phyloP scores from a whole-genome alignment of 768 basidiomycete species.

The Mycena epipterygia region DNA sequence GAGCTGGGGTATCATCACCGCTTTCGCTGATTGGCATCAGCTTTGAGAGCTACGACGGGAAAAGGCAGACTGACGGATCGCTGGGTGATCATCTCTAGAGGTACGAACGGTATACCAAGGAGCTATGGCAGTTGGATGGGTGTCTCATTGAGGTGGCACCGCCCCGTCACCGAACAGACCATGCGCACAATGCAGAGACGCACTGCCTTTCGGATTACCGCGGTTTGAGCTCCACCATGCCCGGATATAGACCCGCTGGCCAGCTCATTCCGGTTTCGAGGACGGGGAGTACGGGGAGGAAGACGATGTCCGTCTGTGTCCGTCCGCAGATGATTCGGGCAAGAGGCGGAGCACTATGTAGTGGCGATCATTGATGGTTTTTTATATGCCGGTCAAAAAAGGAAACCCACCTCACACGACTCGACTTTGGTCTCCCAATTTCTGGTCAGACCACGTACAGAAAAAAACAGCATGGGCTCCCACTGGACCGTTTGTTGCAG shows the following conservation, averaged over 20 bases:
- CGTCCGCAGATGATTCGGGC: too few relatives aligned
- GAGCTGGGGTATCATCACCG: not conserved
- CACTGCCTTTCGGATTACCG: not conserved
- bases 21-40: conserved; percentile 9
- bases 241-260: not conserved
- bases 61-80: conserved; percentile 7
- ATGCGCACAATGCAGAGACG: not conserved
- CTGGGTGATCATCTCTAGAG: not conserved
- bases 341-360: too few relatives aligned
- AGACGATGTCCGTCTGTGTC: not conserved
- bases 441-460: too few relatives aligned
- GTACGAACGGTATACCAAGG: not conserved
- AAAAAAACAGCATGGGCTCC: too few relatives aligned
- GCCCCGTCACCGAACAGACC: not conserved
- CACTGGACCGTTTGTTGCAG: too few relatives aligned
- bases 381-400: too few relatives aligned
- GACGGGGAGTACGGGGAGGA: not conserved
- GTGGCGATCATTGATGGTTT: too few relatives aligned
- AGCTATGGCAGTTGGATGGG: conserved; percentile 16
- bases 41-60: not conserved
- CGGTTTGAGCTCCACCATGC: not conserved
- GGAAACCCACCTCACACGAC: too few relatives aligned
- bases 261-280: not conserved
- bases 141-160: not conserved
- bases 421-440: too few relatives aligned